Conservation (phyloP, 2,329 filamentous ascomycete genomes). For the Colletotrichum noveboracense region DNA sequence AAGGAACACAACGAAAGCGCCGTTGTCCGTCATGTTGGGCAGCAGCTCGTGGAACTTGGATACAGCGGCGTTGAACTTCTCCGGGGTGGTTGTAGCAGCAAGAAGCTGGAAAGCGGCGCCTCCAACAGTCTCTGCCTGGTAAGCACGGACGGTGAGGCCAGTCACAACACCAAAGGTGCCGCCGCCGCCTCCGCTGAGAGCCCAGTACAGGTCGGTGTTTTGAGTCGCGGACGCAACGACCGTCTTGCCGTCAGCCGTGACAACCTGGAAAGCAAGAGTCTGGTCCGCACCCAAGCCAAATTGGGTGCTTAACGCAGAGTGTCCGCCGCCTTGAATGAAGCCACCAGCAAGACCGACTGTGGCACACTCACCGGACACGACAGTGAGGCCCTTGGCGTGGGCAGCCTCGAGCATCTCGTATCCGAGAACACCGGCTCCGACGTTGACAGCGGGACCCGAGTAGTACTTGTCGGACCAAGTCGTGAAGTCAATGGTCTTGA, state of each 20-base stretch:
- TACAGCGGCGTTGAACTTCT: conserved; percentile 55
- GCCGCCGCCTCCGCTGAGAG: conserved; percentile 54
- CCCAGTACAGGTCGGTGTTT: conserved; percentile 60
- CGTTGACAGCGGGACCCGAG: conserved; percentile 53
- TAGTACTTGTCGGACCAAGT: conserved; percentile 46
- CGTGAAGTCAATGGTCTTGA: conserved; percentile 47
- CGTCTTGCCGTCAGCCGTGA: conserved; percentile 47
- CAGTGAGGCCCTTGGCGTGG: conserved; percentile 23
- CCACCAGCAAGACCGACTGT: conserved; percentile 44
- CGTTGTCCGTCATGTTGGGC: conserved; percentile 52
- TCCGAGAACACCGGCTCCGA: conserved; percentile 59
- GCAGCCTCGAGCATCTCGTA: conserved; percentile 48
- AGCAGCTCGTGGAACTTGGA: conserved; percentile 45
- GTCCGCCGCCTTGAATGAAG: conserved; percentile 53
- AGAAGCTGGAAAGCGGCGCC: conserved; percentile 50
- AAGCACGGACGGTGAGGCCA: conserved; percentile 53
- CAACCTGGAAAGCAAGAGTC: conserved; percentile 47
- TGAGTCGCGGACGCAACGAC: conserved; percentile 45
- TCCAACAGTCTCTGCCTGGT: conserved; percentile 46
- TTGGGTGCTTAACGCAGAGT: conserved; percentile 43
- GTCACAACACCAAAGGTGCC: conserved; percentile 58
- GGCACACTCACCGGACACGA: conserved; percentile 21
- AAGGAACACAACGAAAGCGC: conserved; percentile 53
- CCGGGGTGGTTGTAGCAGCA: conserved; percentile 24
- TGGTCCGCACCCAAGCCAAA: conserved; percentile 56